Percentiles rank a stretch among this genome's conserved stretches.
Conservation (phyloP, 2,329 filamentous ascomycete species). For the Botrytis pseudocinerea region DNA sequence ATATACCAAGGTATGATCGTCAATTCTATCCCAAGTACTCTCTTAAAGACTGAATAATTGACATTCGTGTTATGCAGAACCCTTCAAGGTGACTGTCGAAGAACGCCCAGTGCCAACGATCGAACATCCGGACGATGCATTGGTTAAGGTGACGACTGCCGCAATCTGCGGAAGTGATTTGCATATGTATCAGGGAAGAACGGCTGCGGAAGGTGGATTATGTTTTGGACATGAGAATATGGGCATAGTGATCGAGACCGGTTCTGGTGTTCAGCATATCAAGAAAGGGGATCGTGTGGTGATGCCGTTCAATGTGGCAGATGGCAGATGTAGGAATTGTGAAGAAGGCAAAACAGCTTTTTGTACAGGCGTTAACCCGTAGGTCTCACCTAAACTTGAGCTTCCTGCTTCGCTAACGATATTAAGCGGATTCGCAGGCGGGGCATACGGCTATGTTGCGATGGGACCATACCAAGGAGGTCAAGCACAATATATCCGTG, state of each 20-base stretch:
- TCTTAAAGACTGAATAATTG: not conserved
- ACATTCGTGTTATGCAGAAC: constrained; percentile 25
- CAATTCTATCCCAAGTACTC: not conserved
- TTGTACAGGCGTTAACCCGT: constrained; percentile 66
- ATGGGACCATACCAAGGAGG: constrained; percentile 65
- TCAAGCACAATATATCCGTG: constrained; percentile 67
- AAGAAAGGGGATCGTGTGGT: constrained; percentile 77
- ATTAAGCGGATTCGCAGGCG: constrained; percentile 54
- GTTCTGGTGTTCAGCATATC: constrained; percentile 66
- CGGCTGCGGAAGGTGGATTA: constrained; percentile 60
- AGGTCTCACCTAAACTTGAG: constrained; percentile 6
- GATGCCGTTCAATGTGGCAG: constrained; percentile 79
- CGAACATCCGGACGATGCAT: constrained; percentile 49
- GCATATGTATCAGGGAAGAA: constrained; percentile 66
- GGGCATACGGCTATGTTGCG: constrained; percentile 62
- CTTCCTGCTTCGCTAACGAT: not conserved
- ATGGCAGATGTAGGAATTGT: constrained; percentile 84
- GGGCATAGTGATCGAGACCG: constrained; percentile 68
- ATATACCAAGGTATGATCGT: constrained; percentile 20
- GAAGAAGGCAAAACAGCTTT: constrained; percentile 73
- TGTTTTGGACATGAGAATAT: constrained; percentile 83
- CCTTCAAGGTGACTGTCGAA: constrained; percentile 55
- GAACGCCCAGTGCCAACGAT: constrained; percentile 59
- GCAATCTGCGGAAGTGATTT: constrained; percentile 35
- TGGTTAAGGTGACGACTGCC: constrained; percentile 49